Percentiles rank a stretch among this genome's conserved stretches.
These are phyloP conservation scores for Prunus fruticosa DNA, from an alignment of 306 rosid species.

Conservation along the genomic window DNA sequence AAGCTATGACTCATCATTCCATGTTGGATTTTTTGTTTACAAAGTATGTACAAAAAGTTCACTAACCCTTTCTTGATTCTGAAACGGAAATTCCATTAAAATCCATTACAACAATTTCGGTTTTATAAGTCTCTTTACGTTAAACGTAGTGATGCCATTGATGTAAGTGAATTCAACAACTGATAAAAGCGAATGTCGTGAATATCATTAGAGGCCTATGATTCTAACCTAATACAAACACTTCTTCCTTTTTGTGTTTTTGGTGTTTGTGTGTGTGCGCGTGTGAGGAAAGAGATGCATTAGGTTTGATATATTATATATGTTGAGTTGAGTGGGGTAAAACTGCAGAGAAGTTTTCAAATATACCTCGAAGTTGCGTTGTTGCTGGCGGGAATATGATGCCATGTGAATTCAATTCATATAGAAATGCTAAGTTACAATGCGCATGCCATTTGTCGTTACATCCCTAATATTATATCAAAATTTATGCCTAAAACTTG, in stretches of 20 bases:
- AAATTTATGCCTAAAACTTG: neutral
- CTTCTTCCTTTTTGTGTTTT: no score
- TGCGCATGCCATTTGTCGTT: conserved; percentile 15
- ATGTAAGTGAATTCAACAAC: no score
- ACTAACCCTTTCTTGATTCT: neutral
- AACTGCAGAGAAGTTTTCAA: neutral
- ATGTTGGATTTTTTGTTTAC: neutral
- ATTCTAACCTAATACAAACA: no score
- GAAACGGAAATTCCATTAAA: neutral
- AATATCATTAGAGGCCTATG: no score
- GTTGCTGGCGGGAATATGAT: conserved; percentile 11
- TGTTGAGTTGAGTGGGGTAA: neutral
- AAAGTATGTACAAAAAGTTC: neutral
- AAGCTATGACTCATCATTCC: conserved; percentile 2
- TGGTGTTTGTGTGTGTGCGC: no score
- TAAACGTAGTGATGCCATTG: no score
- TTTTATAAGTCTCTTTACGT: neutral
- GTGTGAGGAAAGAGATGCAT: neutral
- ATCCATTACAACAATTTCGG: neutral
- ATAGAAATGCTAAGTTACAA: neutral
- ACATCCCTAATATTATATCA: neutral
- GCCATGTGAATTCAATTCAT: neutral
- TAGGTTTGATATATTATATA: neutral
- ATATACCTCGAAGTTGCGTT: neutral
- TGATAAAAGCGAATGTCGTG: no score